Evolutionary conservation across 164 flowering plant species (phyloP).

Genomic region (Vitis labrusca): DNA sequence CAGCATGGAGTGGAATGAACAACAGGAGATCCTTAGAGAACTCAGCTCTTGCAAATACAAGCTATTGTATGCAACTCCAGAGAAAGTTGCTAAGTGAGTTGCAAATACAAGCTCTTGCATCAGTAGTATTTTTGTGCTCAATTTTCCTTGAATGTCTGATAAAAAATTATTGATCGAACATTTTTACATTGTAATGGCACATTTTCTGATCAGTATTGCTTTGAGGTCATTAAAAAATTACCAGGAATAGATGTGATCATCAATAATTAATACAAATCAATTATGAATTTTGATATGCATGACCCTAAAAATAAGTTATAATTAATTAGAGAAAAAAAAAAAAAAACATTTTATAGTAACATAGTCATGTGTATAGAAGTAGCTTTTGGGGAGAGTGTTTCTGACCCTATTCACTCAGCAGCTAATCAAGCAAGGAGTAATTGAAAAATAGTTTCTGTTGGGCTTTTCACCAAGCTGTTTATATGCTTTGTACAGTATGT

Average conservation of each 20-base stretch:
- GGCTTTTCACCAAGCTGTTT: too few relatives aligned
- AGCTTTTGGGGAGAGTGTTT: background rate
- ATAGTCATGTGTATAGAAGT: background rate
- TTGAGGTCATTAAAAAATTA: background rate
- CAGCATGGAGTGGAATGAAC: slow-evolving; percentile 93
- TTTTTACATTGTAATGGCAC: background rate
- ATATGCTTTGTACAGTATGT: too few relatives aligned
- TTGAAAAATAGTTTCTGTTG: background rate
- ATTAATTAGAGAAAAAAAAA: too few relatives aligned
- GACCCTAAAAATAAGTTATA: background rate
- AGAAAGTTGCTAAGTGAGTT: slow-evolving; percentile 90
- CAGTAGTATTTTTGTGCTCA: background rate
- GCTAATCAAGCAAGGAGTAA: background rate
- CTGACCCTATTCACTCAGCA: background rate
- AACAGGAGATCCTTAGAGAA: slow-evolving; percentile 88
- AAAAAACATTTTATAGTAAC: too few relatives aligned
- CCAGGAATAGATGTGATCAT: background rate
- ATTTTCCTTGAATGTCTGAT: too few relatives aligned
- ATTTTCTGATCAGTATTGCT: background rate
- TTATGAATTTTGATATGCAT: background rate
- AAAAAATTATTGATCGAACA: too few relatives aligned
- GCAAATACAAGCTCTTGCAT: background rate
- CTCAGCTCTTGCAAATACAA: slow-evolving; percentile 72
- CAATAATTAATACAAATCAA: background rate
- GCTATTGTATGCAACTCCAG: slow-evolving; percentile 93